Evolutionary conservation across 441 rosid species (phyloP).

Genomic region (Croton laevigatus): DNA sequence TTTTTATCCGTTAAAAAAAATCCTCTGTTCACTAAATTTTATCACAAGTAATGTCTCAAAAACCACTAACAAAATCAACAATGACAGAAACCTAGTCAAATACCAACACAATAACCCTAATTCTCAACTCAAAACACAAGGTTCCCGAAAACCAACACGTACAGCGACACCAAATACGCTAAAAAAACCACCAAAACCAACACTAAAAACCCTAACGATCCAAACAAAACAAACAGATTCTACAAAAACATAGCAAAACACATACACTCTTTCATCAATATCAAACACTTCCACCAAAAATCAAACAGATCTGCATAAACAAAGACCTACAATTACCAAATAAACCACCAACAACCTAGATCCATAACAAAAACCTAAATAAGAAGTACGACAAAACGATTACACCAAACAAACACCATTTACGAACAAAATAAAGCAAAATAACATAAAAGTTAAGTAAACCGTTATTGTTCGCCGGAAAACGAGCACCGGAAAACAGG

Average conservation of each 20-base stretch:
- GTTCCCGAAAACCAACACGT: background rate
- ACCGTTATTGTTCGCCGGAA: slow-evolving; percentile 11
- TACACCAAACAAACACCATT: background rate
- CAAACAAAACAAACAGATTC: background rate
- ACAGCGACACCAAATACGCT: background rate
- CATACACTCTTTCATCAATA: background rate
- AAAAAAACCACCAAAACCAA: background rate
- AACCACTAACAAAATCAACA: no score
- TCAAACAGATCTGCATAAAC: slow-evolving; percentile 20
- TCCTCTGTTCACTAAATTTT: background rate
- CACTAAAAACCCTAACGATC: slow-evolving; percentile 18
- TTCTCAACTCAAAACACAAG: background rate
- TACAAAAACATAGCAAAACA: background rate
- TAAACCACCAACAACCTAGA: slow-evolving; percentile 2
- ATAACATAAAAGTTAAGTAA: background rate
- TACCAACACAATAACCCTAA: background rate
- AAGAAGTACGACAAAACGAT: background rate
- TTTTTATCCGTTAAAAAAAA: background rate
- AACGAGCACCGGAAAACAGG: slow-evolving; percentile 21
- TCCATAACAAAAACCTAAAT: slow-evolving; percentile 5
- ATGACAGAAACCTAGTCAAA: background rate
- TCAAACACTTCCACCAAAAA: background rate
- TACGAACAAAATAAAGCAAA: background rate
- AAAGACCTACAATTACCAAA: background rate
- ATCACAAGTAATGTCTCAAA: background rate